phyloP scores from a whole-genome alignment of 1,284 basidiomycete species.

The Coniferiporia sulphurascens region DNA sequence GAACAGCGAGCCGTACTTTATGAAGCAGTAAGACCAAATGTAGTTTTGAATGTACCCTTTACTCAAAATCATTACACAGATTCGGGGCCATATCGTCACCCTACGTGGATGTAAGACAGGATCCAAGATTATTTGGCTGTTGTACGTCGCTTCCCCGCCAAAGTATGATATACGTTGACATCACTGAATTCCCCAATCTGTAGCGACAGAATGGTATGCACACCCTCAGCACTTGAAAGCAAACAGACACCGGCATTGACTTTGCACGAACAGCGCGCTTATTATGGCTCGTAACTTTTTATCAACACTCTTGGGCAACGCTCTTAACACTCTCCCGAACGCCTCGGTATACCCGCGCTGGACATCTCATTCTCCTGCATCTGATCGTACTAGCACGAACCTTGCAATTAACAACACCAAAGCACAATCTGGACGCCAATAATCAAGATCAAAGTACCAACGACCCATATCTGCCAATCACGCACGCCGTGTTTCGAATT shows the following conservation, averaged over 20 bases:
- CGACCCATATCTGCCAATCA: slow-evolving; percentile 4
- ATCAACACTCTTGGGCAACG: background rate
- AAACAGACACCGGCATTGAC: background rate
- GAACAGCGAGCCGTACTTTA: slow-evolving; percentile 73
- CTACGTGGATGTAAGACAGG: slow-evolving; percentile 81
- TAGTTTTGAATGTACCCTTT: background rate
- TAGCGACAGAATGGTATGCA: slow-evolving; percentile 47
- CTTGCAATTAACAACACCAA: slow-evolving; percentile 14
- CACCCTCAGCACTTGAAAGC: background rate
- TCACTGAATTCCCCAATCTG: background rate
- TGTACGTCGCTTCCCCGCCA: slow-evolving; percentile 44
- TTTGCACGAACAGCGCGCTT: slow-evolving; percentile 8
- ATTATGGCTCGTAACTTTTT: slow-evolving; percentile 15
- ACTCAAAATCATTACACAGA: slow-evolving; percentile 26
- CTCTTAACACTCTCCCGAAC: background rate
- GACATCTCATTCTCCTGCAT: slow-evolving; percentile 16
- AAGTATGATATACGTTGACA: slow-evolving; percentile 1
- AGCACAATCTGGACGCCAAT: slow-evolving; percentile 16
- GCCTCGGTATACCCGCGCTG: slow-evolving; percentile 7
- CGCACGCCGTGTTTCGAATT: background rate
- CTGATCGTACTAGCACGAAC: slow-evolving; percentile 13
- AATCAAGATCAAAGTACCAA: slow-evolving; percentile 9
- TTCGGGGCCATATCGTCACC: slow-evolving; percentile 79
- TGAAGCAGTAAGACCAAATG: slow-evolving; percentile 43
- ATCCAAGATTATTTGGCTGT: slow-evolving; percentile 83